Conservation (phyloP, 805 yeast genomes). For the Candida sanyiensis region DNA sequence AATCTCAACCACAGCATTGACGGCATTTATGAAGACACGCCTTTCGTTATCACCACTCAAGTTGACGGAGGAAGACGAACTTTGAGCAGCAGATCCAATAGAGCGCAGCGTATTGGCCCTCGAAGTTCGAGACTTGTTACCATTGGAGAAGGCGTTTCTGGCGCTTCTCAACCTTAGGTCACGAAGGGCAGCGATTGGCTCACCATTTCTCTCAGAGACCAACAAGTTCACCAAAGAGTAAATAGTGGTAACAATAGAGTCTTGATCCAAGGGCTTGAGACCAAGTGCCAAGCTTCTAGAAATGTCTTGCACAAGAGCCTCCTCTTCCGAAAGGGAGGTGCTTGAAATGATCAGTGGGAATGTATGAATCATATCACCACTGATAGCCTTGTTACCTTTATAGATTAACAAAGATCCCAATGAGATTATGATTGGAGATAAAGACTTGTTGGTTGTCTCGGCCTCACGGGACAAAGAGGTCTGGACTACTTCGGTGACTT, state of each 20-base stretch:
- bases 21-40: slow-evolving; percentile 54
- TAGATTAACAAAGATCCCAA: slow-evolving; percentile 50
- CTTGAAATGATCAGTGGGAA: slow-evolving; percentile 44
- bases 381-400: slow-evolving; percentile 28
- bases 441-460: slow-evolving; percentile 45
- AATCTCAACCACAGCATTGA: slow-evolving; percentile 61
- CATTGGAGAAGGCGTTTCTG: slow-evolving; percentile 18
- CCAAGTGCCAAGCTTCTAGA: slow-evolving; percentile 61
- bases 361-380: slow-evolving; percentile 32
- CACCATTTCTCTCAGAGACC: slow-evolving; percentile 45
- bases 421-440: slow-evolving; percentile 47
- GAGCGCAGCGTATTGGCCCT: slow-evolving; percentile 22
- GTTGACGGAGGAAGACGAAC: slow-evolving; percentile 5
- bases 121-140: slow-evolving; percentile 11
- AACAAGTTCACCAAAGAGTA: slow-evolving; percentile 77
- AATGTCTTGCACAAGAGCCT: slow-evolving; percentile 43
- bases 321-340: slow-evolving; percentile 44
- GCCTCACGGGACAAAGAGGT: slow-evolving; percentile 47
- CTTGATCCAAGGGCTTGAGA: slow-evolving; percentile 65
- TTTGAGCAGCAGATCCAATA: slow-evolving; percentile 3
- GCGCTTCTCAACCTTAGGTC: slow-evolving; percentile 31
- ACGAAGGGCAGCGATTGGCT: slow-evolving; percentile 29
- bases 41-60: slow-evolving; percentile 11
- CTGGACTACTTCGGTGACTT: slow-evolving; percentile 41
- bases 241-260: slow-evolving; percentile 74